phyloP scores from a whole-genome alignment of 257 asterid species.

The Perilla frutescens region DNA sequence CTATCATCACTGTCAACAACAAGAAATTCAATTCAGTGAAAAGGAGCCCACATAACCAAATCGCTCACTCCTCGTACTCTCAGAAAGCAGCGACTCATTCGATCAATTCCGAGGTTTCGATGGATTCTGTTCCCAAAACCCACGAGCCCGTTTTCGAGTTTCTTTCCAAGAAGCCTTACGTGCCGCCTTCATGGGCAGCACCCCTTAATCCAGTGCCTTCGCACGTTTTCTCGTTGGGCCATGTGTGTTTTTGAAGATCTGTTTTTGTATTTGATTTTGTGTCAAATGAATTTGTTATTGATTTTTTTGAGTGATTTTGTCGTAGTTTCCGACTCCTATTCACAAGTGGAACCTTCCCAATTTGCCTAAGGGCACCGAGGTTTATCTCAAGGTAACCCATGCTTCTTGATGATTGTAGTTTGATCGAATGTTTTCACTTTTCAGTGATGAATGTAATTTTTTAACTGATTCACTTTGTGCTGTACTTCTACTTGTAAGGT shows the following conservation, averaged over 20 bases:
- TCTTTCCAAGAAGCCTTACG: slow-evolving; percentile 67
- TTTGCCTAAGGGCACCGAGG: slow-evolving; percentile 83
- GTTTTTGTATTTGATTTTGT: background rate
- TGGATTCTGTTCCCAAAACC: slow-evolving; percentile 45
- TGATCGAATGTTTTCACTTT: background rate
- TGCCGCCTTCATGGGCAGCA: slow-evolving; percentile 86
- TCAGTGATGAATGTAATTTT: too few relatives aligned
- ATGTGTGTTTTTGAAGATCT: slow-evolving; percentile 47
- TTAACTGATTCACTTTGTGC: background rate
- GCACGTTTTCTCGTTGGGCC: slow-evolving; percentile 73
- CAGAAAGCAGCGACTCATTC: slow-evolving; percentile 29
- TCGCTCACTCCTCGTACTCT: slow-evolving; percentile 28
- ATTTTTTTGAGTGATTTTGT: background rate
- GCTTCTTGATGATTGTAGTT: slow-evolving; percentile 10
- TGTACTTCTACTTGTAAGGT: background rate
- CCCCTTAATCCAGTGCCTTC: slow-evolving; percentile 77
- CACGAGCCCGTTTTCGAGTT: slow-evolving; percentile 54
- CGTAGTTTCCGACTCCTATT: slow-evolving; percentile 93
- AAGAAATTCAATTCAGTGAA: slow-evolving; percentile 25
- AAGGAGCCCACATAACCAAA: slow-evolving; percentile 3
- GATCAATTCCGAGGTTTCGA: slow-evolving; percentile 35
- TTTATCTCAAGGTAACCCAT: slow-evolving; percentile 79
- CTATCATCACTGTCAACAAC: slow-evolving; percentile 24
- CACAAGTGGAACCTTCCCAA: slow-evolving; percentile 94
- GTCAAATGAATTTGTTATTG: slow-evolving; percentile 15